phyloP scores from a whole-genome alignment of 2,329 filamentous ascomycete species.

The Aspergillus oerlinghausenensis region DNA sequence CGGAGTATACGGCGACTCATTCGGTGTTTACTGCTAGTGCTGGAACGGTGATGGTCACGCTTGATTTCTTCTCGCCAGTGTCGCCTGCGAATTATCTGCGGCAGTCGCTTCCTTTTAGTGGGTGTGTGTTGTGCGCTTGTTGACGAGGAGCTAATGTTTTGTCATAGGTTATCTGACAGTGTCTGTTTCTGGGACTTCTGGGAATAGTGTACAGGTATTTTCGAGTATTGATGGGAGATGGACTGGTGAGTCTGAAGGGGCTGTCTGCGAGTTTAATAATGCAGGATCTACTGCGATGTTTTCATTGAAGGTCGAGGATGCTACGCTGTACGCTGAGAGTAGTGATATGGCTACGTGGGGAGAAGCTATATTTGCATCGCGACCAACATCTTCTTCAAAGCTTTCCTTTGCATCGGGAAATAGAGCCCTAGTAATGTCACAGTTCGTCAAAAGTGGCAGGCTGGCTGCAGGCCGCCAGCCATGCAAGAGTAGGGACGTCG shows the following conservation, averaged over 20 bases:
- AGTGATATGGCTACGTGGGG: slow-evolving; percentile 42
- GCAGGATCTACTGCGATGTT: slow-evolving; percentile 27
- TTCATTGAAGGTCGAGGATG: slow-evolving; percentile 28
- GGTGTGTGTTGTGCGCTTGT: neutral
- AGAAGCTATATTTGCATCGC: slow-evolving; percentile 38
- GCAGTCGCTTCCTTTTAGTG: slow-evolving; percentile 43
- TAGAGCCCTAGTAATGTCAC: slow-evolving; percentile 21
- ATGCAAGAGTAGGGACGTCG: slow-evolving; percentile 28
- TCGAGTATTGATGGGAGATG: slow-evolving; percentile 43
- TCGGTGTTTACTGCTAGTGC: slow-evolving; percentile 38
- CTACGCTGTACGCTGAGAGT: slow-evolving; percentile 30
- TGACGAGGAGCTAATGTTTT: slow-evolving; percentile 5
- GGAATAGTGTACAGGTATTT: slow-evolving; percentile 36
- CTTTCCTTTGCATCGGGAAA: slow-evolving; percentile 30
- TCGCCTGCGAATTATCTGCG: slow-evolving; percentile 39
- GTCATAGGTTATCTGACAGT: slow-evolving; percentile 38
- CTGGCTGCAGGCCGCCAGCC: slow-evolving; percentile 19
- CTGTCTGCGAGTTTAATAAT: slow-evolving; percentile 20
- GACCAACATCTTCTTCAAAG: slow-evolving; percentile 19
- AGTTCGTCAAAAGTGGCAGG: slow-evolving; percentile 30
- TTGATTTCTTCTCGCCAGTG: slow-evolving; percentile 45
- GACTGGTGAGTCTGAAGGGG: slow-evolving; percentile 32
- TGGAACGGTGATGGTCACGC: slow-evolving; percentile 29
- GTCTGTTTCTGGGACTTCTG: slow-evolving; percentile 20
- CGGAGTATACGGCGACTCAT: slow-evolving; percentile 41